Evolutionary conservation across 306 rosid genomes (phyloP).

Genomic region (Corylus avellana): DNA sequence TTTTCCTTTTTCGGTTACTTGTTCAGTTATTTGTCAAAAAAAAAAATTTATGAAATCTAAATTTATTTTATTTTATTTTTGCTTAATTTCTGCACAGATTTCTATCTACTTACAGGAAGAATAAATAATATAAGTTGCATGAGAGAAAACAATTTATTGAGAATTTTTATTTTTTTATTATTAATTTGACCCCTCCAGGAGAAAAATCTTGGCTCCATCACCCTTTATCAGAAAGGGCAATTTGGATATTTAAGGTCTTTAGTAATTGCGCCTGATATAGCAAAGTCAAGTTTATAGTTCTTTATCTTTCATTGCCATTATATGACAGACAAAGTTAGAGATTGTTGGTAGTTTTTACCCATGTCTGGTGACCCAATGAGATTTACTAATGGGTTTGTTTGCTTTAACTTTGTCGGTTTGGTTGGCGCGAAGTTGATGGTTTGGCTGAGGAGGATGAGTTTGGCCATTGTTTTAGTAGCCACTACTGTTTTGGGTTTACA

Average conservation of each 20-base stretch:
- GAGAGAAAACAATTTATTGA: too few species aligned
- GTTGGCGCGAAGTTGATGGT: background rate
- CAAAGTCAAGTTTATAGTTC: constrained; percentile 6
- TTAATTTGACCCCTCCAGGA: too few species aligned
- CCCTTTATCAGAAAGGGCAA: background rate
- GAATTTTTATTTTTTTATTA: too few species aligned
- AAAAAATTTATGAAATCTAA: too few species aligned
- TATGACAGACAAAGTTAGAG: background rate
- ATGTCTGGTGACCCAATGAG: background rate
- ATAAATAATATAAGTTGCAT: too few species aligned
- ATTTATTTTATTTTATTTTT: too few species aligned
- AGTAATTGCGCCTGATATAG: background rate
- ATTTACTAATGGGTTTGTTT: background rate
- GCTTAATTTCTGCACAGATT: too few species aligned
- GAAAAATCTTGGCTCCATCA: too few species aligned
- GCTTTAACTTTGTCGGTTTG: background rate
- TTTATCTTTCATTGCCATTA: constrained; percentile 7
- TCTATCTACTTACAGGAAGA: too few species aligned
- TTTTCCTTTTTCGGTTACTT: too few species aligned
- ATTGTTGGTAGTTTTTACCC: background rate
- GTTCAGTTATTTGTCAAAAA: too few species aligned
- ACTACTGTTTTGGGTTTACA: background rate
- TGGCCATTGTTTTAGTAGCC: background rate
- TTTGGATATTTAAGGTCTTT: constrained; percentile 5
- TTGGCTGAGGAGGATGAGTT: background rate